phyloP scores from a whole-genome alignment of 2,329 filamentous ascomycete species.

The Tolypocladium pustulatum region DNA sequence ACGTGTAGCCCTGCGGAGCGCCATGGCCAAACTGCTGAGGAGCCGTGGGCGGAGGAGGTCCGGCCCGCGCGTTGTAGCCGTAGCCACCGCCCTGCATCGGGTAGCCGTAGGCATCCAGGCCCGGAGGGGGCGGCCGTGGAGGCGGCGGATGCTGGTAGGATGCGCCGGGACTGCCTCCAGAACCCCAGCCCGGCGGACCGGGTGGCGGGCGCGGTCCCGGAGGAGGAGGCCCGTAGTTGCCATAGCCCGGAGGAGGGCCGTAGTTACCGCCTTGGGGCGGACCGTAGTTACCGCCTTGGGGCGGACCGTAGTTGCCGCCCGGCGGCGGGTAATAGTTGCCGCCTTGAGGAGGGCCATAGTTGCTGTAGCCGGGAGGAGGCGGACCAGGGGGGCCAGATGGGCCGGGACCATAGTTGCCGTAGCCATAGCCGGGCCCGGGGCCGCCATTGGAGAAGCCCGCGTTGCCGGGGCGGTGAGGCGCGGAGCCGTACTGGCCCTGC shows the following conservation, averaged over 20 bases:
- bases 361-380: slow-evolving; percentile 9
- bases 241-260: slow-evolving; percentile 8
- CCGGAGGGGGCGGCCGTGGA: slow-evolving; percentile 28
- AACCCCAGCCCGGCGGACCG: slow-evolving; percentile 8
- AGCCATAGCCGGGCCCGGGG: slow-evolving; percentile 18
- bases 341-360: slow-evolving; percentile 12
- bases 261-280: slow-evolving; percentile 11
- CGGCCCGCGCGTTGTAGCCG: slow-evolving; percentile 17
- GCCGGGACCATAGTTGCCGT: slow-evolving; percentile 15
- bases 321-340: slow-evolving; percentile 11
- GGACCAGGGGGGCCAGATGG: slow-evolving; percentile 10
- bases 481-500: slow-evolving; percentile 26
- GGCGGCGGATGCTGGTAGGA: slow-evolving; percentile 16
- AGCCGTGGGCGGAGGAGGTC: slow-evolving; percentile 34
- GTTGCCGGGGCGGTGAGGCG: slow-evolving; percentile 18
- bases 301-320: slow-evolving; percentile 11
- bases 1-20: slow-evolving; percentile 57
- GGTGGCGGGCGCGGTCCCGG: slow-evolving; percentile 8
- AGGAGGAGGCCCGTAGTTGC: slow-evolving; percentile 12
- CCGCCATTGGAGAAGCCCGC: slow-evolving; percentile 13
- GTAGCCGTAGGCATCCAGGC: slow-evolving; percentile 37
- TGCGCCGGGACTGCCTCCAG: slow-evolving; percentile 5
- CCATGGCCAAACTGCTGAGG: slow-evolving; percentile 55
- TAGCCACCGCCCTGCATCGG: slow-evolving; percentile 20
- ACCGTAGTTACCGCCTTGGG: slow-evolving; percentile 9